These are phyloP conservation scores for Ascochyta viciae-villosae DNA, from an alignment of 2,329 filamentous ascomycete species.

Conservation along the genomic window DNA sequence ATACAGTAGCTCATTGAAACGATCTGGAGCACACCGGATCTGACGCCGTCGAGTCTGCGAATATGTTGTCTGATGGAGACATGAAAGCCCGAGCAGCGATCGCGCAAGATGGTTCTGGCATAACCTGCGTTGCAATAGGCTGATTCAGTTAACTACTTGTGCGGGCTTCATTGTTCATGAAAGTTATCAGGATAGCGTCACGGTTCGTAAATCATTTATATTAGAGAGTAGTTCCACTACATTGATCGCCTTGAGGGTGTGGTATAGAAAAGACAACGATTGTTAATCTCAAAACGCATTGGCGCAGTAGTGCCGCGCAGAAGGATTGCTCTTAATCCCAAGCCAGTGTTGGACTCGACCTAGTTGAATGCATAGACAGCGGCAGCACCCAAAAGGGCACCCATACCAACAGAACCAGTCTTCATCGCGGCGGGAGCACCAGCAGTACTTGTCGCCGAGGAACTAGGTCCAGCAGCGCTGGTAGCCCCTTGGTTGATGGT, in stretches of 20 bases:
- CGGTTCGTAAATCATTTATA: neutral
- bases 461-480: constrained; percentile 27
- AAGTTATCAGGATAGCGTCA: neutral
- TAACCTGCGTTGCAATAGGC: neutral
- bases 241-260: constrained; percentile 4
- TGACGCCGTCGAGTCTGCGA: neutral
- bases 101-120: neutral
- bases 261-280: neutral
- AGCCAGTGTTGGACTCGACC: neutral
- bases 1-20: constrained; percentile 6
- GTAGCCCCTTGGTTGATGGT: constrained; percentile 45
- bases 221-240: neutral
- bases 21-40: neutral
- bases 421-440: constrained; percentile 38
- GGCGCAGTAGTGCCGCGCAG: neutral
- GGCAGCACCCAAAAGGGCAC: constrained; percentile 57
- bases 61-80: neutral
- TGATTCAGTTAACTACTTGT: too few relatives aligned
- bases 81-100: neutral
- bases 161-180: neutral
- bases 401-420: constrained; percentile 55
- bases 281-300: neutral
- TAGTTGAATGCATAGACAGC: constrained; percentile 41
- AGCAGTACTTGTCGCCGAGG: constrained; percentile 26
- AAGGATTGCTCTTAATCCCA: neutral